A percentile compares a stretch with the other conserved stretches of the same genome.
Conservation (phyloP, 2,329 filamentous ascomycete genomes). For the Teratosphaeria zuluensis region DNA sequence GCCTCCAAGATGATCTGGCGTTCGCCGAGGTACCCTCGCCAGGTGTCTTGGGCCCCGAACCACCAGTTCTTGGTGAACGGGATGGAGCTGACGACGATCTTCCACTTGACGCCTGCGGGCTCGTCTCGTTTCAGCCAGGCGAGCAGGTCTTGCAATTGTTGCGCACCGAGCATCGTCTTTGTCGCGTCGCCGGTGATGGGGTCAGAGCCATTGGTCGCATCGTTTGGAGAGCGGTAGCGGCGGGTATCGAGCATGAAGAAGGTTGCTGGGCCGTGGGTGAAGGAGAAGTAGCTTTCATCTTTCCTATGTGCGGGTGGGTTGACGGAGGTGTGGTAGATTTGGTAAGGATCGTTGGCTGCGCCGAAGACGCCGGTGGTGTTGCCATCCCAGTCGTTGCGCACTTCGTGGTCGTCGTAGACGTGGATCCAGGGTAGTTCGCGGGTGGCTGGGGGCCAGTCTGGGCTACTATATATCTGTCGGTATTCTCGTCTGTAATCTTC, state of each 20-base stretch:
- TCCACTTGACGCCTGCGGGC: conserved; percentile 76
- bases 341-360: conserved; percentile 73
- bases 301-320: conserved; percentile 62
- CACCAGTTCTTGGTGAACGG: conserved; percentile 98
- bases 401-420: conserved; percentile 93
- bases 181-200: conserved; percentile 32
- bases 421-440: conserved; percentile 93
- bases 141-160: conserved; percentile 71
- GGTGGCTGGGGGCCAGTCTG: conserved; percentile 71
- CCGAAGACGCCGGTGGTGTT: conserved; percentile 73
- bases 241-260: conserved; percentile 95
- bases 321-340: conserved; percentile 71
- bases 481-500: conserved; percentile 86
- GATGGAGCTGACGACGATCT: conserved; percentile 80
- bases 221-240: conserved; percentile 65
- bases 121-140: conserved; percentile 65
- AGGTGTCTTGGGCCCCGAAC: conserved; percentile 79
- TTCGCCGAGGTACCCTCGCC: conserved; percentile 84
- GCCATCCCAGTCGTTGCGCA: conserved; percentile 82
- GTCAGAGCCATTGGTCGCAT: conserved; percentile 49
- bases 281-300: conserved; percentile 75
- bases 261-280: conserved; percentile 78
- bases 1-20: conserved; percentile 70
- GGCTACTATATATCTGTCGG: conserved; percentile 87
- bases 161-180: conserved; percentile 79